Evolutionary conservation across 352 stramenopile genomes (phyloP).

Genomic region (Globisporangium spinosum): DNA sequence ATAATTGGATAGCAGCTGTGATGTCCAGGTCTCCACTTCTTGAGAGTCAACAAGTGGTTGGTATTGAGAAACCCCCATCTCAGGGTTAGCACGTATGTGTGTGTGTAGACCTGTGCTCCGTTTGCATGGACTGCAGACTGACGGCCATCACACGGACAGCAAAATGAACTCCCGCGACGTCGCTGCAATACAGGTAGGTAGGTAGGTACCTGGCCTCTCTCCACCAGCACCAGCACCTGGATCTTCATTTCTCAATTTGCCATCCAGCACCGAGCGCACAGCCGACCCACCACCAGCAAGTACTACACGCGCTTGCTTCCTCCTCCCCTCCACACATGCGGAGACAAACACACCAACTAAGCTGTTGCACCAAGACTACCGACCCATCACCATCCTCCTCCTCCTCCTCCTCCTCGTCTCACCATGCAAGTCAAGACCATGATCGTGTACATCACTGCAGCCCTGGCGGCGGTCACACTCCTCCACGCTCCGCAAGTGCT

Average conservation of each 20-base stretch:
- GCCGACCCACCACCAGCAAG: not conserved
- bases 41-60: not conserved
- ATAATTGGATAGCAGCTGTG: not conserved
- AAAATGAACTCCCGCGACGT: no score
- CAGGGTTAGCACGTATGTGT: not conserved
- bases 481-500: not conserved
- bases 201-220: no score
- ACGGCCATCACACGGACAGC: no score
- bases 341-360: not conserved
- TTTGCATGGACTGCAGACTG: not conserved
- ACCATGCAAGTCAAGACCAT: conserved; percentile 11
- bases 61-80: not conserved
- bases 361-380: not conserved
- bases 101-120: not conserved
- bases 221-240: no score
- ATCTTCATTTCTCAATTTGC: conserved; percentile 11
- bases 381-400: not conserved
- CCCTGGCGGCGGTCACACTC: not conserved
- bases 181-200: no score
- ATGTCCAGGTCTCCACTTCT: not conserved
- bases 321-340: not conserved
- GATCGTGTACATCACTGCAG: not conserved
- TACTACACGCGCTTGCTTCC: no score
- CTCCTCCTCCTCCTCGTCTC: not conserved
- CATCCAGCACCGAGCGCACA: not conserved